Evolutionary conservation across 2,329 filamentous ascomycete species (phyloP).

Genomic region (Aspergillus eucalypticola): DNA sequence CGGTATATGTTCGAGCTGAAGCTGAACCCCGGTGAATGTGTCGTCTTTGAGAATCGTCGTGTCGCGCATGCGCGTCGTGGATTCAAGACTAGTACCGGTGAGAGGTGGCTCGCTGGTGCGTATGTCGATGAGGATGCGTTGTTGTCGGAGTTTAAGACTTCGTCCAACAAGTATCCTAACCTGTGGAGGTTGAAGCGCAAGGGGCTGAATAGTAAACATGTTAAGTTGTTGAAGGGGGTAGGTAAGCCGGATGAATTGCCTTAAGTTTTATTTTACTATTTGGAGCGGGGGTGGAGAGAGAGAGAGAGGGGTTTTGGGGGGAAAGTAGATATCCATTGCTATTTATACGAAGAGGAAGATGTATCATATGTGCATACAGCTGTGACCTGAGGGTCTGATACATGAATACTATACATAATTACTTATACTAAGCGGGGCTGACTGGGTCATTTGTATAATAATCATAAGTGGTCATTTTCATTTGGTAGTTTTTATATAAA

Average conservation of each 20-base stretch:
- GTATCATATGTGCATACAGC: not conserved
- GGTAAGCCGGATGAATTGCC: not conserved
- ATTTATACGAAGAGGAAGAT: too few species aligned
- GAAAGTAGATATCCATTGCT: not conserved
- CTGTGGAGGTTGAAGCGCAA: not conserved
- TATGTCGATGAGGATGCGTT: slow-evolving; percentile 74
- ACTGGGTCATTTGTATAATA: too few species aligned
- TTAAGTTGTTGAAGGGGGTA: not conserved
- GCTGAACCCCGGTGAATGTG: slow-evolving; percentile 79
- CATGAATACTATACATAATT: too few species aligned
- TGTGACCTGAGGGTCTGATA: not conserved
- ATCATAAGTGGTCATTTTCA: too few species aligned
- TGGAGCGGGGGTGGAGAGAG: too few species aligned
- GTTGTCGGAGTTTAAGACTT: slow-evolving; percentile 45
- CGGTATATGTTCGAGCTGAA: slow-evolving; percentile 68
- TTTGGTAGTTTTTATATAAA: too few species aligned
- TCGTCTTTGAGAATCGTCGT: slow-evolving; percentile 86
- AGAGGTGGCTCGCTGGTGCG: slow-evolving; percentile 80
- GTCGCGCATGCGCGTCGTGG: slow-evolving; percentile 79
- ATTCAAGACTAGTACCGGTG: slow-evolving; percentile 67
- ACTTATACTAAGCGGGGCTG: too few species aligned
- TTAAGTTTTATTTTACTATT: not conserved
- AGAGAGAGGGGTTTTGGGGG: too few species aligned
- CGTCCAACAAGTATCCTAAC: not conserved
- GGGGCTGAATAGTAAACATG: not conserved